Evolutionary conservation across 495 filamentous ascomycete species (phyloP), one percentile per base, ranked within the genome.

Genomic region (Annulohypoxylon maeteangense): DNA sequence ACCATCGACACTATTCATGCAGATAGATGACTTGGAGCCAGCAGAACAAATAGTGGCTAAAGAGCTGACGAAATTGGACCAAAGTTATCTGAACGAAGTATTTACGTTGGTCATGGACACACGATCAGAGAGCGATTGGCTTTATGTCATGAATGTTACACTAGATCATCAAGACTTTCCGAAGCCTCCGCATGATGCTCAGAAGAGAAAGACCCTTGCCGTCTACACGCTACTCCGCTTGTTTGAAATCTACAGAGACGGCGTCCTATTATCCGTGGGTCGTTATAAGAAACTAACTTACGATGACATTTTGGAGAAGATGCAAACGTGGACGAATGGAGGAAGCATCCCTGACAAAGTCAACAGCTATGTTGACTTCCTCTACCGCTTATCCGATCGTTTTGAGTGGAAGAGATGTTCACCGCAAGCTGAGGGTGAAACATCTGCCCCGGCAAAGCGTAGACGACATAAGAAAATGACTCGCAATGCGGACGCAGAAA

Each of bases 401-500:
- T 77, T 77, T 27, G 56, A 75, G n/a, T 20, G 29, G 31, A 51
- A 51, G 23, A 51, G 11, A 14, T 25, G 23, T 14, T n/a, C 23
- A 11, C 1, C 27, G 22, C 45, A 27, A 11, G 20, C 10, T 1
- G 45, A 27, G 8, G 11, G 5, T 27, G 22, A 25, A 14, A 27
- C 47, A 51, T 14, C 42, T 4, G 12, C 45, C 18, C 12, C 36
- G 1, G 22, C 4, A 22, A 83, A 80, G 48, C 84, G 83, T 16
- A 84, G 23, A n/a, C 55, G 16, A 18, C 53, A 27, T 40, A 81
- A 79, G 62, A 75, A 72, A 0, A 69, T 86, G 2, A 67, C 80
- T 45, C 86, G 86, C 5, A 75, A 85, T 67, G 76, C 83, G 53
- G 74, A 81, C 22, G 85, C 85, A 8, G 77, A 82, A 53, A 75